A percentile compares a stretch with the other conserved stretches of the same genome.
phyloP scores from a whole-genome alignment of 2,329 filamentous ascomycete species.

The Venturia asperata region DNA sequence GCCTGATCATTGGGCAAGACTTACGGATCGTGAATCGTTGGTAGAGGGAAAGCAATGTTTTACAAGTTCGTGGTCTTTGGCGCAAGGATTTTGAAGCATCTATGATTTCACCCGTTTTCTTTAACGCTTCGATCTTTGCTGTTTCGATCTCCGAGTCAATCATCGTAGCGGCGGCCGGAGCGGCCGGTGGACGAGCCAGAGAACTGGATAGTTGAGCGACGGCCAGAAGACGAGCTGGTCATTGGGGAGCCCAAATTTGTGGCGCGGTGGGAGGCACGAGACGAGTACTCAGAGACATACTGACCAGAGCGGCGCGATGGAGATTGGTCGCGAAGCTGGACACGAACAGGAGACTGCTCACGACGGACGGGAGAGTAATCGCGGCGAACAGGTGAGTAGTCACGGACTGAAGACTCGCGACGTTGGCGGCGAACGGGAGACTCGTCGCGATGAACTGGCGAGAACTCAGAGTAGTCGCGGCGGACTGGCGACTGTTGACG shows the following conservation, averaged over 20 bases:
- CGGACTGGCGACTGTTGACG: neutral
- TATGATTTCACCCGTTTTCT: neutral
- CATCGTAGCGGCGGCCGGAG: neutral
- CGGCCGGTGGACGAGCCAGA: neutral
- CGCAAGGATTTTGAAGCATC: neutral
- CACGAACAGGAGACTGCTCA: neutral
- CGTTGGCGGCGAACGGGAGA: neutral
- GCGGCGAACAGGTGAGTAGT: neutral
- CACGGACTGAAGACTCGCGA: neutral
- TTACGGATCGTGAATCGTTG: neutral
- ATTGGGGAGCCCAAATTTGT: neutral
- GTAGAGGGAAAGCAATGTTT: neutral
- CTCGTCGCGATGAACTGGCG: neutral
- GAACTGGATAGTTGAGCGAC: neutral
- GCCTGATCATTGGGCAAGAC: neutral
- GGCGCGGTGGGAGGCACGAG: neutral
- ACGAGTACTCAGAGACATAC: neutral
- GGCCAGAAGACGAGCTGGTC: neutral
- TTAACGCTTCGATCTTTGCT: neutral
- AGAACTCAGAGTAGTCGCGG: neutral
- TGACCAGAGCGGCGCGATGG: neutral
- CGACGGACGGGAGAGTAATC: neutral
- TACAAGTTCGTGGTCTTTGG: neutral
- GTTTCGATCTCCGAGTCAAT: neutral
- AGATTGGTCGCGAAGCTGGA: neutral